Percentiles rank a stretch among this genome's conserved stretches.
phyloP scores from a whole-genome alignment of 1,139 yeast species.

The Taphrina deformans region DNA sequence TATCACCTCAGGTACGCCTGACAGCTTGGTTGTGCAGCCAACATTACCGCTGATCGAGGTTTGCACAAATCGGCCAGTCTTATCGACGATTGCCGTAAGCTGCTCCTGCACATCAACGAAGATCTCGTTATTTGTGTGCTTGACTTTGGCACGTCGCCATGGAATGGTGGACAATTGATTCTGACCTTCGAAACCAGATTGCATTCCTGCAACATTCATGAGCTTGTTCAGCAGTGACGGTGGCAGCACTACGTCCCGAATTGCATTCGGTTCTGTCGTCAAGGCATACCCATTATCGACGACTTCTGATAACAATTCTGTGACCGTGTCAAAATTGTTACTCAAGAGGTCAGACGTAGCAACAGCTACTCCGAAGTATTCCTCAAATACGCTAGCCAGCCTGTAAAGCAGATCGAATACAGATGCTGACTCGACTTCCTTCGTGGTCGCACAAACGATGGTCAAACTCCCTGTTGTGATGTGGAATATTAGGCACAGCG shows the following conservation, averaged over 20 bases:
- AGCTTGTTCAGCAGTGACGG: slow-evolving; percentile 44
- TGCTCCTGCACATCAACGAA: slow-evolving; percentile 71
- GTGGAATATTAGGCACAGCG: slow-evolving; percentile 2
- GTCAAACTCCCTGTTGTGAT: slow-evolving; percentile 1
- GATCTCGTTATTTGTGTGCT: slow-evolving; percentile 73
- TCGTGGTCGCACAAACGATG: slow-evolving; percentile 8
- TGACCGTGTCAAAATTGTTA: slow-evolving; percentile 64
- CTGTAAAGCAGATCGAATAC: slow-evolving; percentile 23
- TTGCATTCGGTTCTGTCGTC: slow-evolving; percentile 67
- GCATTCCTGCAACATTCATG: slow-evolving; percentile 37
- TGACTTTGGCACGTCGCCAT: slow-evolving; percentile 70
- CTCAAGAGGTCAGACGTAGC: slow-evolving; percentile 57
- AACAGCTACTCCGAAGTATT: slow-evolving; percentile 55
- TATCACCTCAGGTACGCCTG: slow-evolving; percentile 73
- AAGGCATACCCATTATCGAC: slow-evolving; percentile 75
- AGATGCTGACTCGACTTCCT: slow-evolving; percentile 19
- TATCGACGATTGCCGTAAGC: slow-evolving; percentile 15
- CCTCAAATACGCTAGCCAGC: slow-evolving; percentile 50
- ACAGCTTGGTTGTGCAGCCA: slow-evolving; percentile 19
- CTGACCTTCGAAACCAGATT: slow-evolving; percentile 28
- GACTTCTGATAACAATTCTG: slow-evolving; percentile 64
- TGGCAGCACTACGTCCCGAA: slow-evolving; percentile 71
- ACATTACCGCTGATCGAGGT: slow-evolving; percentile 1
- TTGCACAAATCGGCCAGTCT: slow-evolving; percentile 2
- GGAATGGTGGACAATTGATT: slow-evolving; percentile 51